A percentile compares a stretch with the other conserved stretches of the same genome.
Evolutionary conservation across 805 yeast species (phyloP).

Genomic region (Phaffomyces thermotolerans): DNA sequence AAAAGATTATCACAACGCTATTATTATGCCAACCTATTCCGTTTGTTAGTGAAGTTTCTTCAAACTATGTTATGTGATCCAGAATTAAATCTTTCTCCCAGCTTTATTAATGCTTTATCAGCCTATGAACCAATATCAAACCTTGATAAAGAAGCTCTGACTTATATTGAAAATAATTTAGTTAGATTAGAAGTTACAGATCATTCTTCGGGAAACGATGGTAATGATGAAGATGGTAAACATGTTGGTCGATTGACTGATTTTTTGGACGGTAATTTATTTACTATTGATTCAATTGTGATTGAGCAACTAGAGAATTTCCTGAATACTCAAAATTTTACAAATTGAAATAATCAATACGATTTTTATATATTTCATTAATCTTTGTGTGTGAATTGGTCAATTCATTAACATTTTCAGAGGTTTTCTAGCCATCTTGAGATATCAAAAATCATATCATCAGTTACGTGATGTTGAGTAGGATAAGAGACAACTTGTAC

Average conservation of each 20-base stretch:
- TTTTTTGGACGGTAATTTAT: neutral
- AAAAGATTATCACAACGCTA: neutral
- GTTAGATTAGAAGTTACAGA: neutral
- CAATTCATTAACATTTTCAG: neutral
- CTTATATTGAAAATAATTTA: neutral
- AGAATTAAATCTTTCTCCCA: neutral
- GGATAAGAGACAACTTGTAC: constrained; percentile 14
- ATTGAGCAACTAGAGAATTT: constrained; percentile 5
- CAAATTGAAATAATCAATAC: neutral
- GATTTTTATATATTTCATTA: neutral
- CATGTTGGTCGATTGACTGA: neutral
- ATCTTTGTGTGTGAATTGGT: neutral
- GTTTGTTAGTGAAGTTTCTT: neutral
- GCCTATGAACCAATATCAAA: neutral
- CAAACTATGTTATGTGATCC: neutral
- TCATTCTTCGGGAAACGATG: neutral
- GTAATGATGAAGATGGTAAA: neutral
- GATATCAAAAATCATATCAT: constrained; percentile 16
- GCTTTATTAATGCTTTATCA: neutral
- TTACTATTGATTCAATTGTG: neutral
- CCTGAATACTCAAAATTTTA: constrained; percentile 1
- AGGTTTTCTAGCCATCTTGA: constrained; percentile 12
- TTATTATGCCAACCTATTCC: neutral
- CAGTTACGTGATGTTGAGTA: constrained; percentile 14
- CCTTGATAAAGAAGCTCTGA: neutral